Evolutionary conservation across 1,284 basidiomycete genomes (phyloP), one percentile per base, ranked within the genome.

Genomic region (Cryptococcus deneoformans): DNA sequence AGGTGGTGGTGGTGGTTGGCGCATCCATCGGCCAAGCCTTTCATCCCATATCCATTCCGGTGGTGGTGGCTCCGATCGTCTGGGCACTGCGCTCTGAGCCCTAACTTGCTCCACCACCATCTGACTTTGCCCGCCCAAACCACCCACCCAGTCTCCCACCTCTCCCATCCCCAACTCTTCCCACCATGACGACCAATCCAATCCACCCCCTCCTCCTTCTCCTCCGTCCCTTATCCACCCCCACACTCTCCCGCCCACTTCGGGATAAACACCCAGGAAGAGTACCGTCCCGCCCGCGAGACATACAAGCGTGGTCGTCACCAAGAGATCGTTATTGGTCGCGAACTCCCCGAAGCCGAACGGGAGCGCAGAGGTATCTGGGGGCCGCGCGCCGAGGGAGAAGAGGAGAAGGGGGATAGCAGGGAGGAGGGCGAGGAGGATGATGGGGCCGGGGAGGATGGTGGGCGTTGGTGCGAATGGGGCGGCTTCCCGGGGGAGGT

Each of bases 301-400:
- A 16, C 63, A 68, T 16, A 68, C 56, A 39, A 69, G 67, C 2
- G 61, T 65, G 4, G 63, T 65, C 6, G 65, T 72, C 35, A 54
- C 54, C 52, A 64, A 70, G n/a, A 69, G 34, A 24, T 72, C 70
- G 43, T 61, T 58, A 39, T 63, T 65, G 6, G 62, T 20, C 20
- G 20, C 20, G 20, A 20, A 20, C 20, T 20, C 20, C 20, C 20
- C 20, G 20, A 20, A 20, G 20, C 20, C 54, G 62, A 70, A 70
- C 3, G 67, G 68, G 20, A 69, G 49, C 35, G 56, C 29, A 7
- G 62, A 61, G 8, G 63, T 61, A 37, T 66, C 57, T 6, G 70
- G 70, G 20, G 70, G 68, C 54, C 68, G 50, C 10, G 68, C 67
- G 2, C 68, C 68, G 24, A 70, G 50, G 9, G 65, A 68, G 55